Evolutionary conservation across 805 yeast species (phyloP).

Genomic region (Candida ponderosae): DNA sequence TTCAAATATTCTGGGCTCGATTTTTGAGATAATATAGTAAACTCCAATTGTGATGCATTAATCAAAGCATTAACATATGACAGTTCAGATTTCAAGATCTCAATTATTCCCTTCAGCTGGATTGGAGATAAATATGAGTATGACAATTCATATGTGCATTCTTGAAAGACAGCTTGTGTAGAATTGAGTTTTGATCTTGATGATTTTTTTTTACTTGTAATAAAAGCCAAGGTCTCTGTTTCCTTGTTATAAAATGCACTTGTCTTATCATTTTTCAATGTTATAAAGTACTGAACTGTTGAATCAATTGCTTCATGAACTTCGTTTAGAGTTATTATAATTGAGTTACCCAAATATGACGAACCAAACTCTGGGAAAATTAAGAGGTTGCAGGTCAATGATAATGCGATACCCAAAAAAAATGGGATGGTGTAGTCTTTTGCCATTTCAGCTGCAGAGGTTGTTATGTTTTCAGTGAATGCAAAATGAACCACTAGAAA

Average conservation of each 20-base stretch:
- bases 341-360: conserved; percentile 36
- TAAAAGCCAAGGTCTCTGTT: conserved; percentile 21
- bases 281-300: conserved; percentile 30
- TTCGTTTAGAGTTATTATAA: conserved; percentile 30
- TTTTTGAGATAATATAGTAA: conserved; percentile 20
- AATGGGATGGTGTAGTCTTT: conserved; percentile 34
- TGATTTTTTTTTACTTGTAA: conserved; percentile 25
- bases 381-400: conserved; percentile 33
- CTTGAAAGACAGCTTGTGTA: conserved; percentile 33
- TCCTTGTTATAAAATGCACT: conserved; percentile 13
- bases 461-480: conserved; percentile 28
- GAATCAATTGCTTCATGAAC: conserved; percentile 30
- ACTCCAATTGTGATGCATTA: conserved; percentile 41
- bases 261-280: conserved; percentile 13
- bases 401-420: conserved; percentile 35
- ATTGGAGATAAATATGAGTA: conserved; percentile 39
- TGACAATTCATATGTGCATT: conserved; percentile 41
- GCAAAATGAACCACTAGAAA: conserved; percentile 44
- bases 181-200: conserved; percentile 25
- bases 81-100: conserved; percentile 23
- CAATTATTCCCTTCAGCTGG: conserved; percentile 27
- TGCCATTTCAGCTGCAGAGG: conserved; percentile 24
- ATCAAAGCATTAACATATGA: conserved; percentile 32
- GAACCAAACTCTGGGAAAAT: conserved; percentile 48
- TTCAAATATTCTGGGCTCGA: conserved; percentile 19